Evolutionary conservation across 1,284 basidiomycete genomes (phyloP).

Genomic region (Heterobasidion irregulare): DNA sequence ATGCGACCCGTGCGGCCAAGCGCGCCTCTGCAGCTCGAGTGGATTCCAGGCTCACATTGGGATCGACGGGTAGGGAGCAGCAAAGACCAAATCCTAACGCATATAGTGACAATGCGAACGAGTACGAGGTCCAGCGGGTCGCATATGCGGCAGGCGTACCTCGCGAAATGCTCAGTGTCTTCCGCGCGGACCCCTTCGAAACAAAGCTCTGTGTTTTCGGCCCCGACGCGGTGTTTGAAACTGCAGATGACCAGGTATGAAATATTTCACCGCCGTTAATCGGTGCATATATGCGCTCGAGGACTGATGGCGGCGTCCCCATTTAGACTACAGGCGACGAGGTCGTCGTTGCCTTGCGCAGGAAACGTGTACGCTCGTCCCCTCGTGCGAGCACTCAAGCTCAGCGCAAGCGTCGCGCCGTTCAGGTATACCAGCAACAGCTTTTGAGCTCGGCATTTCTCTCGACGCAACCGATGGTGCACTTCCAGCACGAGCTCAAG

Average conservation of each 20-base stretch:
- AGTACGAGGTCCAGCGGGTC: constrained; percentile 1
- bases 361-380: not conserved
- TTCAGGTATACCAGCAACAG: not conserved
- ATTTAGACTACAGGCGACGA: not conserved
- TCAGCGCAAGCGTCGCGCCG: not conserved
- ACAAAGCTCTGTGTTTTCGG: not conserved
- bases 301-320: too few relatives aligned
- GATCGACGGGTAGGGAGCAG: not conserved
- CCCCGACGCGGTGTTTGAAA: not conserved
- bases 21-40: too few relatives aligned
- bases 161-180: constrained; percentile 12
- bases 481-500: not conserved
- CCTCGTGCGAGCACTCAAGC: not conserved
- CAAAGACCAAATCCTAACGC: not conserved
- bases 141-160: constrained; percentile 11
- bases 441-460: not conserved
- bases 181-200: constrained; percentile 12
- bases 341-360: not conserved
- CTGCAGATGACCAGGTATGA: too few relatives aligned
- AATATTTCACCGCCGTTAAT: not conserved
- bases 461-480: not conserved
- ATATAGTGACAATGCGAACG: not conserved
- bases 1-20: not conserved
- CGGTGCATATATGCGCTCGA: not conserved
- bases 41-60: too few relatives aligned